Percentiles rank a stretch among this genome's conserved stretches.
These are phyloP conservation scores for Pseudocercospora eumusae DNA, from an alignment of 2,329 filamentous ascomycete genomes.

Conservation along the genomic window DNA sequence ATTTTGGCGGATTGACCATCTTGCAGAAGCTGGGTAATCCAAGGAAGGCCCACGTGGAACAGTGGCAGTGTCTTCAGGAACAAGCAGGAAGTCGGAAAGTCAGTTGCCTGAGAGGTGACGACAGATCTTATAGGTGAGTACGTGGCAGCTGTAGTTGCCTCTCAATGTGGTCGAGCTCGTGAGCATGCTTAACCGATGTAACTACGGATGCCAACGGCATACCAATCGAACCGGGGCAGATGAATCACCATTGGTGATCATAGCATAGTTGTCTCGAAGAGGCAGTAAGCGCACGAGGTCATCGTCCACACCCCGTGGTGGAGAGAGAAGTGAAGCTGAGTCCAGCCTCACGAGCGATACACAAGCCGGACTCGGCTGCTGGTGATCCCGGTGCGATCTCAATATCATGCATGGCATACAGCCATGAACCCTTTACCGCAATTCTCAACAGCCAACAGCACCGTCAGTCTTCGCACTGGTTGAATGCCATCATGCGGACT, in stretches of 20 bases:
- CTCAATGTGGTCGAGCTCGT: conserved; percentile 8
- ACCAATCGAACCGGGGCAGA: neutral
- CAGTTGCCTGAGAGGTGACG: neutral
- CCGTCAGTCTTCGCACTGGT: neutral
- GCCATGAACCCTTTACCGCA: neutral
- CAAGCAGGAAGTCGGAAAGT: conserved; percentile 14
- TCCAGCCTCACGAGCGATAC: neutral
- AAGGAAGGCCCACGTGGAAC: conserved; percentile 15
- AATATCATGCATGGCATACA: neutral
- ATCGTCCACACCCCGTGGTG: neutral
- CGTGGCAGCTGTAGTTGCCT: conserved; percentile 5
- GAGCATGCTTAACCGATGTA: conserved; percentile 4
- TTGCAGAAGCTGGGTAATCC: conserved; percentile 1
- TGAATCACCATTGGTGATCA: neutral
- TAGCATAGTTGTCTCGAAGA: neutral
- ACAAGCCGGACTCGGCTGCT: neutral
- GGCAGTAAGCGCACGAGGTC: conserved; percentile 8
- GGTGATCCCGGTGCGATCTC: neutral
- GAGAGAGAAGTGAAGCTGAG: neutral
- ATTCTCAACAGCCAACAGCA: neutral
- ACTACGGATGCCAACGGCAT: conserved; percentile 8
- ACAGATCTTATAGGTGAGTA: conserved; percentile 15
- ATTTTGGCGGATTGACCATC: conserved; percentile 14
- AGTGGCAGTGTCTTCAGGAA: conserved; percentile 14
- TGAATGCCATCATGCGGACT: neutral